Conservation (phyloP, 1,284 basidiomycete genomes). For the Pseudozyma hubeiensis region DNA sequence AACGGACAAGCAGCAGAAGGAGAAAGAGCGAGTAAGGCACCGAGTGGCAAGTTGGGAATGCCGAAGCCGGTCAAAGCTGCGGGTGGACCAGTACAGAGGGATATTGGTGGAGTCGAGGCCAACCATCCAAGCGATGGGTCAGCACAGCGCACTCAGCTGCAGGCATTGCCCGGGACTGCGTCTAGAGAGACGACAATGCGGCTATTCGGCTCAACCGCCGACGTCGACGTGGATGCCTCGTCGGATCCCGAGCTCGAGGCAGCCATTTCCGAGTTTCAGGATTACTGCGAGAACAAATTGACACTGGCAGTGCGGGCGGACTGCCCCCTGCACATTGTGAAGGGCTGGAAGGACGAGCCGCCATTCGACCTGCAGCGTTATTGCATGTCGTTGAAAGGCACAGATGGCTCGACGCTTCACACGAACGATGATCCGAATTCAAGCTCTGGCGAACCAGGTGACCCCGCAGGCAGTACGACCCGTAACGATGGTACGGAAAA, state of each 20-base stretch:
- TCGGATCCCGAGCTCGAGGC: slow-evolving; percentile 23
- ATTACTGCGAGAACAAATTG: slow-evolving; percentile 50
- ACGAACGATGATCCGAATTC: not conserved
- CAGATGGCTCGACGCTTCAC: slow-evolving; percentile 17
- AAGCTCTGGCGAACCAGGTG: not conserved
- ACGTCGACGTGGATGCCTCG: not conserved
- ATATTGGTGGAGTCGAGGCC: not conserved
- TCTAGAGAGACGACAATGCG: not conserved
- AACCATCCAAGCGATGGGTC: slow-evolving; percentile 2
- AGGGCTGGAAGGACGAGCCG: slow-evolving; percentile 37
- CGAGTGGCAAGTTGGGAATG: not conserved
- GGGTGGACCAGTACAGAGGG: slow-evolving; percentile 2
- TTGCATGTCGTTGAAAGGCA: slow-evolving; percentile 22
- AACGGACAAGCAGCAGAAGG: not conserved
- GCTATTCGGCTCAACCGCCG: slow-evolving; percentile 1
- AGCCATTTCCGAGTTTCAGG: slow-evolving; percentile 39
- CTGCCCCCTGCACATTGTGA: slow-evolving; percentile 37
- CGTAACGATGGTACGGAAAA: no score
- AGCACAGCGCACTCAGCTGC: not conserved
- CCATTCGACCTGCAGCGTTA: slow-evolving; percentile 44
- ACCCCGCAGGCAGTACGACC: not conserved
- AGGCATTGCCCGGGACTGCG: not conserved
- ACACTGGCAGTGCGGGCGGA: slow-evolving; percentile 40
- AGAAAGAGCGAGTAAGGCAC: not conserved
- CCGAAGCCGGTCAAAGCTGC: not conserved